Evolutionary conservation across 345 rosid genomes (phyloP).

Genomic region (Murraya koenigii): DNA sequence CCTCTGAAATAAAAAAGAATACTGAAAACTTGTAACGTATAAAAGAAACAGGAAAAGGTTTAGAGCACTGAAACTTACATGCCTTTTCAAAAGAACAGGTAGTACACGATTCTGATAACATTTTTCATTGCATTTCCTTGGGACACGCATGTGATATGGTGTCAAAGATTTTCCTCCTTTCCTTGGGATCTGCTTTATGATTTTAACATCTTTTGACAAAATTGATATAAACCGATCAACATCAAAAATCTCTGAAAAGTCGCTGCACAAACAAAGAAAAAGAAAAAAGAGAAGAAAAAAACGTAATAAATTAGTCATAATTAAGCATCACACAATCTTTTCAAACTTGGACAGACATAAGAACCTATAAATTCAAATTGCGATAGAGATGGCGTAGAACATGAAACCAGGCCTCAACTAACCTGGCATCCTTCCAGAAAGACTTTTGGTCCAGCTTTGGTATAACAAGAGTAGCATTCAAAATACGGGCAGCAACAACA

Average conservation of each 20-base stretch:
- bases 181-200: slow-evolving; percentile 76
- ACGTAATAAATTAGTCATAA: slow-evolving; percentile 7
- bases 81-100: slow-evolving; percentile 98
- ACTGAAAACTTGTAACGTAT: background rate
- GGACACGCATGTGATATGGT: slow-evolving; percentile 78
- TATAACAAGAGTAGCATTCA: slow-evolving; percentile 94
- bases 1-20: background rate
- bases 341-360: slow-evolving; percentile 1
- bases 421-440: slow-evolving; percentile 99
- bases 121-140: slow-evolving; percentile 88
- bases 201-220: slow-evolving; percentile 84
- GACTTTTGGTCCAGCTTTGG: slow-evolving; percentile 97
- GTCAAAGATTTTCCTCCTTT: slow-evolving; percentile 62
- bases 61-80: slow-evolving; percentile 73
- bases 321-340: background rate
- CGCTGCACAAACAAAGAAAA: slow-evolving; percentile 37
- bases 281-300: background rate
- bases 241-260: slow-evolving; percentile 86
- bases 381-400: background rate
- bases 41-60: slow-evolving; percentile 15
- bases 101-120: slow-evolving; percentile 82
- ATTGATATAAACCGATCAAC: slow-evolving; percentile 73
- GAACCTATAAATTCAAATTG: slow-evolving; percentile 1
- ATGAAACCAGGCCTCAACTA: slow-evolving; percentile 7
- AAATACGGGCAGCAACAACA: slow-evolving; percentile 95